Evolutionary conservation across 2,329 filamentous ascomycete species (phyloP), one percentile per base, ranked within the genome.

Genomic region (Colletotrichum sp.): DNA sequence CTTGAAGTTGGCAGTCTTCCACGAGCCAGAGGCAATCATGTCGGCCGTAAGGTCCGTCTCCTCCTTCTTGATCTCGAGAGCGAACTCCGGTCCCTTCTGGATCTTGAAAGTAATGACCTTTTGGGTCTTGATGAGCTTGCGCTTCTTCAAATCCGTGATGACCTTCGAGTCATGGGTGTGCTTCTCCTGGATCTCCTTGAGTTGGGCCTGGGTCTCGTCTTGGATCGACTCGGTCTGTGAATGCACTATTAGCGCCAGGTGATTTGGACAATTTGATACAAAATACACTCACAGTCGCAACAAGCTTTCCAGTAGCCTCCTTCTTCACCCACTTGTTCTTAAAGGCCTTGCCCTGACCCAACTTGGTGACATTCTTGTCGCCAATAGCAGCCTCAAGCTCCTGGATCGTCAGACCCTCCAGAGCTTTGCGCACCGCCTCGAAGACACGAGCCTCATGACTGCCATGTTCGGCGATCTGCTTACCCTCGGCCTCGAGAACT

Each of bases 341-440:
- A 88, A 99, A 98, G 39, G 96, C 96, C 87, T 97, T 98, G 80
- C 96, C 96, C 84, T 97, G 94, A n/a, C 97, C 97, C 76, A 98
- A 89, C 87, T 95, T 96, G 66, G 93, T 90, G 60, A 92, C 93
- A 64, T 88, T 92, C 84, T 95, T 94, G 84, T 94, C 92, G 72
- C 94, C 94, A 78, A 96, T 92, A 71, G 87, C 88, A 82, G 87
- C 88, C 85, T 93, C 91, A 72, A 96, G 87, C 79, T 96, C 94
- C 78, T 90, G 87, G 76, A 99, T 94, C 78, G 94, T 94, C 84
- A 98, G 89, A 26, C 96, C 96, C 82, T 96, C 95, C 78, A 96
- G 83, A 34, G 94, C 93, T 78, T 90, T 88, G 79, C 91, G 89
- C 73, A 96, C 87, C 1, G 94, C 94, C 81, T 95, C 92, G 81